Conservation (phyloP, 257 asterid species). For the Solanum lycopersicoides region DNA sequence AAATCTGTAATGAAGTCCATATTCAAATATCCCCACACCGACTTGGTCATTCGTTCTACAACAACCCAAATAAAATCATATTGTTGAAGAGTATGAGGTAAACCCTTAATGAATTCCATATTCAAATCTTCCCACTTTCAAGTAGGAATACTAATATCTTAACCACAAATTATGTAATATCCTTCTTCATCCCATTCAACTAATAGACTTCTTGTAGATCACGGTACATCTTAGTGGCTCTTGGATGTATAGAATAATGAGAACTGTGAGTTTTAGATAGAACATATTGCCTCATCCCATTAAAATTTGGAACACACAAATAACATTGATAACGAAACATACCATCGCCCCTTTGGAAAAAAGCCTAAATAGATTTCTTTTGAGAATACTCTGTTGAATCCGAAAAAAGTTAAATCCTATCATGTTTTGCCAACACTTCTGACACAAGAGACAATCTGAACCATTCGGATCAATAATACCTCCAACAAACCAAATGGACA, state of each 20-base stretch:
- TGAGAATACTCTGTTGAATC: no score
- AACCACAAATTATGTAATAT: no score
- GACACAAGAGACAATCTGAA: no score
- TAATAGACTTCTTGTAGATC: no score
- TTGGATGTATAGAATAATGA: neutral
- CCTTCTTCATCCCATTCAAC: neutral
- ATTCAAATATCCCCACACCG: neutral
- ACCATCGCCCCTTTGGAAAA: no score
- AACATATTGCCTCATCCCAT: neutral
- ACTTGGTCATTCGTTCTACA: no score
- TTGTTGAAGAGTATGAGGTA: neutral
- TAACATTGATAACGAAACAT: accelerated
- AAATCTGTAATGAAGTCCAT: neutral
- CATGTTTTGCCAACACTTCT: neutral
- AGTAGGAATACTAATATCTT: neutral
- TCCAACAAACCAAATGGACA: no score
- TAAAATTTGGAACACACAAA: neutral
- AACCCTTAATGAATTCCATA: neutral
- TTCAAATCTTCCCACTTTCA: neutral
- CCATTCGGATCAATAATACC: neutral
- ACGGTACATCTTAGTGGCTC: neutral
- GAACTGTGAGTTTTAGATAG: neutral
- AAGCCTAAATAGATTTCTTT: no score
- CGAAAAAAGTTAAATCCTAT: no score
- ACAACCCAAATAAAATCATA: neutral